These are phyloP conservation scores for Teunomyces lycoperdinae DNA, from an alignment of 805 yeast genomes.

Conservation along the genomic window DNA sequence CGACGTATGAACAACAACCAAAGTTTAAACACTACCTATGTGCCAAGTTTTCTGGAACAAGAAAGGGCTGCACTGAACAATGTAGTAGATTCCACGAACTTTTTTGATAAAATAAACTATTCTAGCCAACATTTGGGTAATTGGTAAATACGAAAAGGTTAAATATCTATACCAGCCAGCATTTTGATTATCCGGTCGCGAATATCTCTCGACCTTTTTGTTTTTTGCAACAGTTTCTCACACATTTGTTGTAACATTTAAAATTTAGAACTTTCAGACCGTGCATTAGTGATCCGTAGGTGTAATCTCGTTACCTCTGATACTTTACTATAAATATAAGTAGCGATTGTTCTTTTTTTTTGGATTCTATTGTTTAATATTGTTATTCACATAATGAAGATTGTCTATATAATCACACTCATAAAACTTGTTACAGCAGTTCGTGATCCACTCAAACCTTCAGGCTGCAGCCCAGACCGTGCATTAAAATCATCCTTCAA, in stretches of 20 bases:
- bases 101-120: neutral
- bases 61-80: too few relatives aligned
- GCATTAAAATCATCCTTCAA: slow-evolving; percentile 29
- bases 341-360: neutral
- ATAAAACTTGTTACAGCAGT: slow-evolving; percentile 7
- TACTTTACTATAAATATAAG: neutral
- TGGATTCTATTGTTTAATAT: neutral
- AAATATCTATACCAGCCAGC: neutral
- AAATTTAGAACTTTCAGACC: neutral
- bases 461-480: slow-evolving; percentile 25
- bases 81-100: too few relatives aligned
- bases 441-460: slow-evolving; percentile 28
- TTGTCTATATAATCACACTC: neutral
- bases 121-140: neutral
- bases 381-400: neutral
- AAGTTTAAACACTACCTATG: too few relatives aligned
- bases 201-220: neutral
- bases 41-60: too few relatives aligned
- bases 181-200: neutral
- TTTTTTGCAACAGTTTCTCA: neutral
- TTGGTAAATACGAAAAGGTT: neutral
- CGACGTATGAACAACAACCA: too few relatives aligned
- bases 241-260: neutral
- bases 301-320: neutral
- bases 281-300: neutral